These are phyloP conservation scores for Periconia digitata DNA, from an alignment of 2,329 filamentous ascomycete genomes.

Conservation along the genomic window DNA sequence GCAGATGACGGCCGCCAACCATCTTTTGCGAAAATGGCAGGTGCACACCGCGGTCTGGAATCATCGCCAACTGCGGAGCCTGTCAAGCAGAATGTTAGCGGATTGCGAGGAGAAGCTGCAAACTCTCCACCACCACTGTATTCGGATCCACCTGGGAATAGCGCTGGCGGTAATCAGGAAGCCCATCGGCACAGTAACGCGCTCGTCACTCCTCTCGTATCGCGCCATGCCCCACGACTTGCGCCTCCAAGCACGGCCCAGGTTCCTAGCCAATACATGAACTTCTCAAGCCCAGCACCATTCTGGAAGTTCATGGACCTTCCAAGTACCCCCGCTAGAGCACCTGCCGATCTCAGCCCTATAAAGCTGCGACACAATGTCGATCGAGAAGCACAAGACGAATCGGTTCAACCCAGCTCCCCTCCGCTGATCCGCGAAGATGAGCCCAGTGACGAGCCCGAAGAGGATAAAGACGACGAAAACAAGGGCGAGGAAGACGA, in stretches of 20 bases:
- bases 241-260: conserved; percentile 80
- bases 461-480: conserved; percentile 31
- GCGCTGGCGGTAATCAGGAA: conserved; percentile 30
- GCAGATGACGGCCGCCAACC: conserved; percentile 21
- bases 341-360: conserved; percentile 35
- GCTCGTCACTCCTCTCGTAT: conserved; percentile 68
- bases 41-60: conserved; percentile 23
- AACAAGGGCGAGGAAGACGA: conserved; percentile 37
- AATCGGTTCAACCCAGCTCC: conserved; percentile 35
- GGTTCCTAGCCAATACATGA: conserved; percentile 81
- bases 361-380: conserved; percentile 36
- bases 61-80: conserved; percentile 36
- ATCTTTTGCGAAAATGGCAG: conserved; percentile 26
- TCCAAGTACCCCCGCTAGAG: conserved; percentile 67
- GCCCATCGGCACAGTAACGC: conserved; percentile 33
- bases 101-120: conserved; percentile 35
- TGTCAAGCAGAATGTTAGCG: conserved; percentile 33
- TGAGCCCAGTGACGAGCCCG: conserved; percentile 26
- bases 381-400: conserved; percentile 31
- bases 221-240: conserved; percentile 71
- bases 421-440: conserved; percentile 35
- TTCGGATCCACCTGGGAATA: conserved; percentile 36
- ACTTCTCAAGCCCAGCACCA: conserved; percentile 79
- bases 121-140: conserved; percentile 42
- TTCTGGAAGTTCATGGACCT: conserved; percentile 88